Conservation (phyloP, 345 rosid species). For the Gossypium stocksii region DNA sequence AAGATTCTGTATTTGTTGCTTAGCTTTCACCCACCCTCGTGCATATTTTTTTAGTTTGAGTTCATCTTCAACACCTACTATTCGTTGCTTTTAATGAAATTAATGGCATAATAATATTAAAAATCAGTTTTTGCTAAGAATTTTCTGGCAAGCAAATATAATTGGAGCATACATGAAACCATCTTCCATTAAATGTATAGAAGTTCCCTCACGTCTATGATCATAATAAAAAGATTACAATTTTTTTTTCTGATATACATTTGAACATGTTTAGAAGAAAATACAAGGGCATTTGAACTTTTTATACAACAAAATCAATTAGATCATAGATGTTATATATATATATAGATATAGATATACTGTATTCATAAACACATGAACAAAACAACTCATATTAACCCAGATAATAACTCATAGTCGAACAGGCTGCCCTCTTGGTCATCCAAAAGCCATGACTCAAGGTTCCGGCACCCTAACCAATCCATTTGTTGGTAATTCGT, state of each 20-base stretch:
- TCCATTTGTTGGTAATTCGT: background rate
- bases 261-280: background rate
- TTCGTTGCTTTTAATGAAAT: background rate
- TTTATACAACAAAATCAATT: background rate
- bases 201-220: no score
- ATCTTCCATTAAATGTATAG: background rate
- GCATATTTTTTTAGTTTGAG: background rate
- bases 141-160: background rate
- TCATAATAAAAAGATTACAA: no score
- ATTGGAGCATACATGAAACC: background rate
- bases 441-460: slow-evolving; percentile 40
- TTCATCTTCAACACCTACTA: background rate
- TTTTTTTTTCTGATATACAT: no score
- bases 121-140: background rate
- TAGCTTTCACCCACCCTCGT: background rate
- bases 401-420: slow-evolving; percentile 1
- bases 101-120: background rate
- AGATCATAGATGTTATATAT: background rate
- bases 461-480: slow-evolving; percentile 13
- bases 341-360: background rate
- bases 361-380: background rate
- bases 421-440: slow-evolving; percentile 1
- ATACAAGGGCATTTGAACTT: background rate
- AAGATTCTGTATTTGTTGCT: background rate
- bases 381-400: background rate